Conservation (phyloP, 2,329 filamentous ascomycete species). For the Thielaviopsis punctulata region DNA sequence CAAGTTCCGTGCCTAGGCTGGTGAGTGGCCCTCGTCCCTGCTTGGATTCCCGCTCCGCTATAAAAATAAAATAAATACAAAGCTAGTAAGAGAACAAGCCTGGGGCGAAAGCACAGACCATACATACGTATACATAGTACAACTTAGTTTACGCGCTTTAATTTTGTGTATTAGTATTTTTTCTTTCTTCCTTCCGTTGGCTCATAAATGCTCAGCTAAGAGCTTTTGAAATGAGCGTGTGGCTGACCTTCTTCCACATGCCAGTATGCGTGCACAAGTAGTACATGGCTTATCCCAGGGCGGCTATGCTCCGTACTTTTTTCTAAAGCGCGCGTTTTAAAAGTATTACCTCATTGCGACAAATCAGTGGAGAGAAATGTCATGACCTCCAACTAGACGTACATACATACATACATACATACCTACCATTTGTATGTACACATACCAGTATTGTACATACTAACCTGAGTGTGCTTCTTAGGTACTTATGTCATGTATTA, state of each 20-base stretch:
- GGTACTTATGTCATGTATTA: no score
- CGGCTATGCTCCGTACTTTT: not conserved
- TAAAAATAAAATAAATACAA: not conserved
- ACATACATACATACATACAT: no score
- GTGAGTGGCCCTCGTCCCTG: not conserved
- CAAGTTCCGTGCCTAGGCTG: not conserved
- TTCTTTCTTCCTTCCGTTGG: no score
- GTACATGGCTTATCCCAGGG: not conserved
- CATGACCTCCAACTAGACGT: no score
- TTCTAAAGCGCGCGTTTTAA: not conserved
- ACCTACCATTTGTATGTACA: no score
- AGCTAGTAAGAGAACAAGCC: not conserved
- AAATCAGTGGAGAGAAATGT: no score
- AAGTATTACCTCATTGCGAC: no score
- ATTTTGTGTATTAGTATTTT: not conserved
- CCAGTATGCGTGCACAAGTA: no score
- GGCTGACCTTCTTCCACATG: no score
- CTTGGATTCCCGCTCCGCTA: not conserved
- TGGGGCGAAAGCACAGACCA: not conserved
- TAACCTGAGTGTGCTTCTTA: no score
- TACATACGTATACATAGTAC: no score
- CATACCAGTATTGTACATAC: no score
- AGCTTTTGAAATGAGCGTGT: not conserved
- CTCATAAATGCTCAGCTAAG: not conserved
- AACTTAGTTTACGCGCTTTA: not conserved